A percentile compares a stretch with the other conserved stretches of the same genome.
Evolutionary conservation across 2,329 filamentous ascomycete species (phyloP).

Genomic region (Magnaporthales sp.): DNA sequence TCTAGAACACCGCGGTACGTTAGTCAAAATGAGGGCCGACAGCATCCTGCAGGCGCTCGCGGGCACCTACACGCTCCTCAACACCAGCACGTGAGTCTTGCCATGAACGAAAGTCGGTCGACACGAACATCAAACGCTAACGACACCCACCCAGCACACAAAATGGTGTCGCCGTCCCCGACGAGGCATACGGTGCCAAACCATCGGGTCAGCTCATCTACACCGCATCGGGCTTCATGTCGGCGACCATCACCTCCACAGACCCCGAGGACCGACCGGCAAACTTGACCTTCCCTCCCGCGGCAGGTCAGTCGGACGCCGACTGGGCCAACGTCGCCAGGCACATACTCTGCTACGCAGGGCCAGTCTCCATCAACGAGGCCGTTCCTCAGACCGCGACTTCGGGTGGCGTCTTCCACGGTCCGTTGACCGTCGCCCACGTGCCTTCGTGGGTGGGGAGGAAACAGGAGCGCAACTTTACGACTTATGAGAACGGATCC

Average conservation of each 20-base stretch:
- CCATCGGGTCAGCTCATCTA: conserved; percentile 18
- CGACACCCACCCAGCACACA: conserved; percentile 5
- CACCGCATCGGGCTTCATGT: conserved; percentile 17
- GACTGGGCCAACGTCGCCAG: conserved; percentile 19
- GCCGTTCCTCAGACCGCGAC: conserved; percentile 11
- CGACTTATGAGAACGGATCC: conserved; percentile 9
- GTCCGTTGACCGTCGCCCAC: conserved; percentile 16
- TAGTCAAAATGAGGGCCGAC: conserved; percentile 1
- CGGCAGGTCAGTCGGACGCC: conserved; percentile 15
- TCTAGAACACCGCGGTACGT: not conserved
- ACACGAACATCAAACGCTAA: not conserved
- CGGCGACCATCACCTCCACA: conserved; percentile 19
- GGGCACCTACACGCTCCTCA: conserved; percentile 5
- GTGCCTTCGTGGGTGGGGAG: conserved; percentile 17
- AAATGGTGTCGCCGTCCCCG: conserved; percentile 11
- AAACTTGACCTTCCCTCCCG: conserved; percentile 13
- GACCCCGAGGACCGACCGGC: conserved; percentile 16
- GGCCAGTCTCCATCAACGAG: conserved; percentile 15
- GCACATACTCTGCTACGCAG: conserved; percentile 18
- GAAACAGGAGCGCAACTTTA: conserved; percentile 13
- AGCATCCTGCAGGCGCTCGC: not conserved
- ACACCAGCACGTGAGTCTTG: conserved; percentile 1
- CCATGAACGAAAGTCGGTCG: no score
- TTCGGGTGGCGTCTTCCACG: conserved; percentile 18
- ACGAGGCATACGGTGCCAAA: conserved; percentile 12